Conservation (phyloP, 768 basidiomycete species). For the Jaapia argillacea region DNA sequence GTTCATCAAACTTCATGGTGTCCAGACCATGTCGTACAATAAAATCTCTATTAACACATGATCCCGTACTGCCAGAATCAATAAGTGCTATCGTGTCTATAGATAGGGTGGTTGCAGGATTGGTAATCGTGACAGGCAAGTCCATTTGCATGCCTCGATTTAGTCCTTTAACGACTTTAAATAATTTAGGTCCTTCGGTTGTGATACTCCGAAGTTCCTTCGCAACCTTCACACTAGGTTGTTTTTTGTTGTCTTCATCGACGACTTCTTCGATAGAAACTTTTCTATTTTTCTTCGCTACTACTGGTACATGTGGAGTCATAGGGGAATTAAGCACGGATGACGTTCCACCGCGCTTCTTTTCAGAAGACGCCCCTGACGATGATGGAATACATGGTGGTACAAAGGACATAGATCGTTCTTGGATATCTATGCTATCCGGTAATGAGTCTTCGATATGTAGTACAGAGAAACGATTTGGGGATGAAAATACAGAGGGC, state of each 20-base stretch:
- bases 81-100: constrained; percentile 1
- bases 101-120: background rate
- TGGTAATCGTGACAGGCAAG: background rate
- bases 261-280: no score
- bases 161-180: background rate
- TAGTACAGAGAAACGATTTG: background rate
- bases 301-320: no score
- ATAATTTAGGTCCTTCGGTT: background rate
- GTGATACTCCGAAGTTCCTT: background rate
- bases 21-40: constrained; percentile 5
- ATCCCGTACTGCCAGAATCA: constrained; percentile 1
- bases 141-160: background rate
- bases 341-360: background rate
- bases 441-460: background rate
- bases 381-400: background rate
- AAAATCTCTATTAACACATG: constrained; percentile 3
- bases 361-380: background rate
- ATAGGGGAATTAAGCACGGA: background rate
- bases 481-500: background rate
- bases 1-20: constrained; percentile 1
- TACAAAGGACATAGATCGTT: background rate
- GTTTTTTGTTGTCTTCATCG: no score
- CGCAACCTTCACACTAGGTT: background rate
- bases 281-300: background rate
- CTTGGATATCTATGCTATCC: background rate